Evolutionary conservation across 2,329 filamentous ascomycete genomes (phyloP), one percentile per base, ranked within the genome.

Genomic region (Fusarium gaditjirri): DNA sequence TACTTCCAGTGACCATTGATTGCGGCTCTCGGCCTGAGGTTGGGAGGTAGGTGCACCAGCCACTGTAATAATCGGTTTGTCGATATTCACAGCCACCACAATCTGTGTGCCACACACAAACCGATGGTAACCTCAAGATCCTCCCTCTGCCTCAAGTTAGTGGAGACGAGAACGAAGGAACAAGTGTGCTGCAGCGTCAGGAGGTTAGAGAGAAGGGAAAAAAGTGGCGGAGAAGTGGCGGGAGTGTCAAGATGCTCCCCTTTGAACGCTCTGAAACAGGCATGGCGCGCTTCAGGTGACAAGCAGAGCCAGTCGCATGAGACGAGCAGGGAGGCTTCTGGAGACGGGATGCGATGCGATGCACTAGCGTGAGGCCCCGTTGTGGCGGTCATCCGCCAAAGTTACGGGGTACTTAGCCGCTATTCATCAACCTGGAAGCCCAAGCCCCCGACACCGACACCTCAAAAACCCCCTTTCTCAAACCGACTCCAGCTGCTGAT

Each of bases 391-490:
- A 61, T 46, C 54, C 42, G 33, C 61, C 64, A 64, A 43, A 76
- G 62, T 69, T 69, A 72, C 53, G 72, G 74, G 74, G 73, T 75
- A 70, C 65, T 71, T 74, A 75, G 66, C 73, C 73, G 69, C 74
- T 74, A 68, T 54, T 64, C 49, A 63, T 63, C 57, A 63, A 19
- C 29, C 16, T 49, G 16, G 46, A 49, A 64, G 68, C 61, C 61
- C 64, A 54, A 70, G 68, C 68, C 61, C 61, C 65, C 72, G 59
- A 74, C 72, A 71, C 73, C 70, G 69, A 77, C 73, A 75, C 61
- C 72, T 68, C 65, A 67, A 76, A 76, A 76, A 75, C 65, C 75
- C 74, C 75, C 68, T 77, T 77, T 76, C 74, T 75, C 60, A 63
- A 76, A 66, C 71, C 61, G 53, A 68, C 71, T 60, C 72, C 50